Percentiles rank a stretch among this genome's conserved stretches.
Evolutionary conservation across 2,329 filamentous ascomycete genomes (phyloP).

Genomic region (Trichoderma aggressivum): DNA sequence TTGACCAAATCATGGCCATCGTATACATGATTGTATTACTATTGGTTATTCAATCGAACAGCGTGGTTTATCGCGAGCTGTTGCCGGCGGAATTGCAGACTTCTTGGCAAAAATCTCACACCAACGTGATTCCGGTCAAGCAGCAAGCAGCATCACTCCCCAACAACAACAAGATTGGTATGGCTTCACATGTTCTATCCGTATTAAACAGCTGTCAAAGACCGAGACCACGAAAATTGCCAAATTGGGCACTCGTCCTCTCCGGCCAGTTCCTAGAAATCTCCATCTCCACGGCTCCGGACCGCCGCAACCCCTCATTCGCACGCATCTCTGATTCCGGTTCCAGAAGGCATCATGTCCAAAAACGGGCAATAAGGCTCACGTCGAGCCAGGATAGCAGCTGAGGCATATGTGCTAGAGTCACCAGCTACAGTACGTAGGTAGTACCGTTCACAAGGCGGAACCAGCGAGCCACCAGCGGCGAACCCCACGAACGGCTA

Average conservation of each 20-base stretch:
- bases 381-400: neutral
- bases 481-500: neutral
- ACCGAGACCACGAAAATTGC: neutral
- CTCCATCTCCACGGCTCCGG: neutral
- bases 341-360: neutral
- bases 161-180: neutral
- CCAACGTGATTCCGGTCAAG: neutral
- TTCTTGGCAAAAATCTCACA: neutral
- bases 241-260: neutral
- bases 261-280: neutral
- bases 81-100: neutral
- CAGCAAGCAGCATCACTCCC: neutral
- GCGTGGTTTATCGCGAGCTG: neutral
- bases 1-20: neutral
- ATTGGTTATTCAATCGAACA: neutral
- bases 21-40: neutral
- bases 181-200: neutral
- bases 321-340: neutral
- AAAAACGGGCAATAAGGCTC: conserved; percentile 2
- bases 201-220: neutral
- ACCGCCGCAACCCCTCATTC: neutral
- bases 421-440: neutral
- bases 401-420: neutral
- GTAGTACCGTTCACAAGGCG: neutral
- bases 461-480: neutral